These are phyloP conservation scores for Candida silvicultrix DNA, from an alignment of 805 yeast genomes.

Conservation along the genomic window DNA sequence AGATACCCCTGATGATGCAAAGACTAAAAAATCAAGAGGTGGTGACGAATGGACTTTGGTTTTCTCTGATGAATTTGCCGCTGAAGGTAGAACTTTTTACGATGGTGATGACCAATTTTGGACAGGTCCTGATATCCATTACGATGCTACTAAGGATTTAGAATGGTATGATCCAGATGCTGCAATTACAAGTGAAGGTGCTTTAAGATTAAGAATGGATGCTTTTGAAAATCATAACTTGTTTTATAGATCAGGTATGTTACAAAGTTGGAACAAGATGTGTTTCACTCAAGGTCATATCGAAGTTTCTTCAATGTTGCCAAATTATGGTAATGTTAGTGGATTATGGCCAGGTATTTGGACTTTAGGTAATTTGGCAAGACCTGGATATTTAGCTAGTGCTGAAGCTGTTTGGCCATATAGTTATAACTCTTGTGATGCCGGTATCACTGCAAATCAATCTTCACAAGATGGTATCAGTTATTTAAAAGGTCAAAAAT, in stretches of 20 bases:
- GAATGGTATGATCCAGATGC: conserved; percentile 98
- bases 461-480: conserved; percentile 86
- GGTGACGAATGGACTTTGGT: conserved; percentile 73
- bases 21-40: conserved; percentile 43
- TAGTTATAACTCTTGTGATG: conserved; percentile 80
- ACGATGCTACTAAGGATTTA: conserved; percentile 81
- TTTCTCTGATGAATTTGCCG: conserved; percentile 87
- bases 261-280: conserved; percentile 87
- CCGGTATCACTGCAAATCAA: conserved; percentile 93
- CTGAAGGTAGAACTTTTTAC: conserved; percentile 85
- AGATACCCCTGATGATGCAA: conserved; percentile 50
- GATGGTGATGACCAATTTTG: conserved; percentile 90
- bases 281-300: conserved; percentile 82
- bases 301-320: conserved; percentile 72
- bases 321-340: conserved; percentile 68
- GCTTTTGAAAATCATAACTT: conserved; percentile 75
- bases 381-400: conserved; percentile 84
- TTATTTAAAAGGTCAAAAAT: conserved; percentile 77
- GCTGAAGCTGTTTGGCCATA: conserved; percentile 97
- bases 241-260: conserved; percentile 84
- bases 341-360: conserved; percentile 98
- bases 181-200: conserved; percentile 67
- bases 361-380: conserved; percentile 89
- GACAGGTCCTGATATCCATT: conserved; percentile 77
- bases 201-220: conserved; percentile 64